These are phyloP conservation scores for Solanum gracilifrons DNA, from an alignment of 257 asterid species.

Conservation along the genomic window DNA sequence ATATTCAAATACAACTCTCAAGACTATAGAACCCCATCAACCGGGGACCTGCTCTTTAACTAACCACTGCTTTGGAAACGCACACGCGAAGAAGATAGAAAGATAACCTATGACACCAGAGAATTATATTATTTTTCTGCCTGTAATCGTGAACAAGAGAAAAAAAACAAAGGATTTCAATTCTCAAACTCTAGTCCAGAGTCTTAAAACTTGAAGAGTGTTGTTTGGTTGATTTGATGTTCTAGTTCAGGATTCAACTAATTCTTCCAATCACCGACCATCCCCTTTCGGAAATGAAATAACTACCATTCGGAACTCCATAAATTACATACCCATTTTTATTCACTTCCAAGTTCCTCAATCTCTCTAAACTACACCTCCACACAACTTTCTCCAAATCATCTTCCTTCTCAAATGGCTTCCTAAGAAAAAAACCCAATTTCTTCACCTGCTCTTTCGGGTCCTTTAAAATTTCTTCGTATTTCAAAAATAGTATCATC, in stretches of 20 bases:
- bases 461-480: constrained; percentile 9
- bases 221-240: constrained; percentile 2
- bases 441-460: constrained; percentile 14
- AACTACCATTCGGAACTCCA: constrained; percentile 10
- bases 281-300: constrained; percentile 7
- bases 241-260: constrained; percentile 18
- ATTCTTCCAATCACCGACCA: constrained; percentile 24
- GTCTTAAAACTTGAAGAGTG: constrained; percentile 7
- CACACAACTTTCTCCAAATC: no score
- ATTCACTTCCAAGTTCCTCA: constrained; percentile 24
- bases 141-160: no score
- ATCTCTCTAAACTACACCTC: constrained; percentile 5
- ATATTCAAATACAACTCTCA: no score
- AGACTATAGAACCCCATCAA: not conserved
- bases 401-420: no score
- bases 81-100: no score
- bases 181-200: constrained; percentile 11
- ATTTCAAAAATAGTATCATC: constrained; percentile 24
- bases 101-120: no score
- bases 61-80: no score
- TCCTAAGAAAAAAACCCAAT: constrained; percentile 19
- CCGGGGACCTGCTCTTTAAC: no score
- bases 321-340: constrained; percentile 7
- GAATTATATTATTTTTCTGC: no score
- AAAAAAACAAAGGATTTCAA: not conserved